phyloP scores from a whole-genome alignment of 768 basidiomycete genomes.

The Tylopilus vinaceipallidus region DNA sequence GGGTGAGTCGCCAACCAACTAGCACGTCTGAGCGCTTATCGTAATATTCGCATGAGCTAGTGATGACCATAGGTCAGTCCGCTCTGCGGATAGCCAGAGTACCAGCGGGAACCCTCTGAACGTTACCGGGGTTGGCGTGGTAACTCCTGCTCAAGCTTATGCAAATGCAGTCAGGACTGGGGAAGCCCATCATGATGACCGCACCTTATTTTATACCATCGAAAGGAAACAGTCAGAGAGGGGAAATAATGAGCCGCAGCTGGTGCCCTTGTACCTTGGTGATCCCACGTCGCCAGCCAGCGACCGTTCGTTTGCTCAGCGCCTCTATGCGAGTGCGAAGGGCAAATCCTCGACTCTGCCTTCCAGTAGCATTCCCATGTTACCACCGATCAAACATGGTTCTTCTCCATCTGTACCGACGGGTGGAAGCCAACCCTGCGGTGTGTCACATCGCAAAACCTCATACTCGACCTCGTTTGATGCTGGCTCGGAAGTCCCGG shows the following conservation, averaged over 20 bases:
- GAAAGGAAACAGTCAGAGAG: constrained; percentile 18
- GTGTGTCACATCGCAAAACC: not conserved
- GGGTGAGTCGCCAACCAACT: not conserved
- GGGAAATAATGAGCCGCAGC: not conserved
- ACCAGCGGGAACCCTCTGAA: not conserved
- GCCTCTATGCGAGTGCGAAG: constrained; percentile 43
- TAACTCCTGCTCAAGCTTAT: constrained; percentile 25
- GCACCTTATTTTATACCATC: constrained; percentile 13
- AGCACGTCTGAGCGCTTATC: not conserved
- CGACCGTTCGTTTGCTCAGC: constrained; percentile 38
- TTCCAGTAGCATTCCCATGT: constrained; percentile 2
- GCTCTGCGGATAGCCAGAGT: not conserved
- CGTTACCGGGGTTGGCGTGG: not conserved
- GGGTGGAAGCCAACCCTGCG: not conserved
- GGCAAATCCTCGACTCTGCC: constrained; percentile 11
- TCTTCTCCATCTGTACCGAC: not conserved
- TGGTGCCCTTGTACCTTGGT: not conserved
- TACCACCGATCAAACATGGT: constrained; percentile 1
- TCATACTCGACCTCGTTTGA: constrained; percentile 6
- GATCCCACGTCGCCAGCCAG: constrained; percentile 6
- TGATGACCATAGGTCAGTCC: constrained; percentile 4
- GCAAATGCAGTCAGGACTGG: constrained; percentile 13
- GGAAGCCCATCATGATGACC: constrained; percentile 1
- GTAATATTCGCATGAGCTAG: not conserved
- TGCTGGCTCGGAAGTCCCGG: not conserved